These are phyloP conservation scores for Auriscalpium orientale DNA, from an alignment of 768 basidiomycete species.

Conservation along the genomic window DNA sequence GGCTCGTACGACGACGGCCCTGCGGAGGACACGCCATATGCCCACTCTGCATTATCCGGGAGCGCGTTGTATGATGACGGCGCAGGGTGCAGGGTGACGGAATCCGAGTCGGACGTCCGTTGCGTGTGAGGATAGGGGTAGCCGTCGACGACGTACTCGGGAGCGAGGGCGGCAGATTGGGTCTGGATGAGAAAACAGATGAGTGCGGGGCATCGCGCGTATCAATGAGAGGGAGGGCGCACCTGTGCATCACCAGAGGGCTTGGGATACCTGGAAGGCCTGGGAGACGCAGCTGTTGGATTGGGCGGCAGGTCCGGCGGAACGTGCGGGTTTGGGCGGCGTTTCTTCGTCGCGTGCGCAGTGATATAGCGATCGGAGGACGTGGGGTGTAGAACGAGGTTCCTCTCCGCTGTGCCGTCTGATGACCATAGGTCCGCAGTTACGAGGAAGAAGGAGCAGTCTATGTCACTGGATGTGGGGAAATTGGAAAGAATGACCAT, in stretches of 20 bases:
- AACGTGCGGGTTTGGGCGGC: conserved; percentile 20
- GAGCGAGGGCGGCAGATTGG: neutral
- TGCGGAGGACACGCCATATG: conserved; percentile 5
- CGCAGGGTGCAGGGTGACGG: conserved; percentile 7
- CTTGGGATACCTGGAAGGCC: conserved; percentile 12
- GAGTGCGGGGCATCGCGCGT: no score
- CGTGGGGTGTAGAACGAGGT: conserved; percentile 83
- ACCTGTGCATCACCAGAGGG: conserved; percentile 6
- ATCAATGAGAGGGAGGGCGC: neutral
- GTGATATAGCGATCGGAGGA: conserved; percentile 71
- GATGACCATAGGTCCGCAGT: conserved; percentile 91
- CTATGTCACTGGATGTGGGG: conserved; percentile 53
- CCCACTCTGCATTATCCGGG: conserved; percentile 2
- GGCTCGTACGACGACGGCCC: conserved; percentile 6
- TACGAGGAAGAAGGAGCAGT: conserved; percentile 82
- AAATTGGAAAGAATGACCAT: neutral
- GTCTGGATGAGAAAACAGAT: no score
- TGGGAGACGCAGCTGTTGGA: conserved; percentile 17
- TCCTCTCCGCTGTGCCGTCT: conserved; percentile 77
- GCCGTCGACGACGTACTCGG: conserved; percentile 1
- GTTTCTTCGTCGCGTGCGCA: conserved; percentile 24
- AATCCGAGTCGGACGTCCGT: conserved; percentile 6
- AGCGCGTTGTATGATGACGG: conserved; percentile 4
- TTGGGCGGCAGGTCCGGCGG: conserved; percentile 12
- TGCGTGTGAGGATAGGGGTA: conserved; percentile 6